Conservation (phyloP, 306 rosid genomes). For the Phaseolus lunatus region DNA sequence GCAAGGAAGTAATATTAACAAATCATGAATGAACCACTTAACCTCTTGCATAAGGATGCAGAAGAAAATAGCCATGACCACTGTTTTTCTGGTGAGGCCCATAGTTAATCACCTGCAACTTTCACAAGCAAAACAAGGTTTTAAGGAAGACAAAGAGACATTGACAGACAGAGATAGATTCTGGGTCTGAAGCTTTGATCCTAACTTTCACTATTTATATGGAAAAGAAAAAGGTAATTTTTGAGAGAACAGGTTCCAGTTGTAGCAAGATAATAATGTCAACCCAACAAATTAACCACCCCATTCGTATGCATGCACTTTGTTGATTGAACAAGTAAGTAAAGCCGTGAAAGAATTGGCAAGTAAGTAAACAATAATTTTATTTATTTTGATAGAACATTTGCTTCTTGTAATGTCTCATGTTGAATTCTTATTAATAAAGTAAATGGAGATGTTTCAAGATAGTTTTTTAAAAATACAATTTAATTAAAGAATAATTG, state of each 20-base stretch:
- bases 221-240: neutral
- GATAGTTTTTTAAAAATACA: too few relatives aligned
- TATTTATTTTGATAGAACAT: too few relatives aligned
- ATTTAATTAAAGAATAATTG: too few relatives aligned
- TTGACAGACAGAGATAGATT: conserved; percentile 8
- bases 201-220: conserved; percentile 13
- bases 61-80: conserved; percentile 45
- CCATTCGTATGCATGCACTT: neutral
- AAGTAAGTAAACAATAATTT: too few relatives aligned
- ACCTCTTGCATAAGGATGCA: conserved; percentile 49
- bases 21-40: conserved; percentile 10
- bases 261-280: neutral
- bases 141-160: neutral
- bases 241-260: neutral
- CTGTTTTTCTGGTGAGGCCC: conserved; percentile 37
- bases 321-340: too few relatives aligned
- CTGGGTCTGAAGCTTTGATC: conserved; percentile 22
- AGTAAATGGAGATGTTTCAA: too few relatives aligned
- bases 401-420: too few relatives aligned
- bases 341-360: too few relatives aligned
- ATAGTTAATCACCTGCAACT: conserved; percentile 28
- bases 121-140: conserved; percentile 14
- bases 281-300: conserved; percentile 23
- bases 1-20: neutral
- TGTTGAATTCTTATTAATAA: too few relatives aligned